Evolutionary conservation across 352 stramenopile genomes (phyloP).

Genomic region (Globisporangium nunn): DNA sequence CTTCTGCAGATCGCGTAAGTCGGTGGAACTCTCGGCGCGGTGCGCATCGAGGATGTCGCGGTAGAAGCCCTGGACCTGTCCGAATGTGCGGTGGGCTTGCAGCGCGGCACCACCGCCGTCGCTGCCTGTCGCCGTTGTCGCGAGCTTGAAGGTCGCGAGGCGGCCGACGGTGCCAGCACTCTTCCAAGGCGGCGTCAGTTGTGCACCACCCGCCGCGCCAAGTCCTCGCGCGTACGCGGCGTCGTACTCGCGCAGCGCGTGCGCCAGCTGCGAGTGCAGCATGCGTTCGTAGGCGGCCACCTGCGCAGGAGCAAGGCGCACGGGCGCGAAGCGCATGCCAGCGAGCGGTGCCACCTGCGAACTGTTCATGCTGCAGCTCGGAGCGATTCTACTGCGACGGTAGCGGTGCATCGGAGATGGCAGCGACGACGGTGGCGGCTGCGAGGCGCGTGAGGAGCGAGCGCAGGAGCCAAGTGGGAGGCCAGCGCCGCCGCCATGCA

Average conservation of each 20-base stretch:
- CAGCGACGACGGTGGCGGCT: too few relatives aligned
- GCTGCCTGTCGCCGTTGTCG: constrained; percentile 9
- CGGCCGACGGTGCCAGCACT: constrained; percentile 24
- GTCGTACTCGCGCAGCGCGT: constrained; percentile 27
- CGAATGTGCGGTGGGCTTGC: constrained; percentile 39
- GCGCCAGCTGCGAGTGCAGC: constrained; percentile 39
- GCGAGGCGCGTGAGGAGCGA: too few relatives aligned
- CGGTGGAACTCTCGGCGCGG: constrained; percentile 23
- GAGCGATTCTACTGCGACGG: background rate
- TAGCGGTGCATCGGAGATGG: too few relatives aligned
- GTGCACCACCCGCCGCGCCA: constrained; percentile 10
- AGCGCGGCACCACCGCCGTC: constrained; percentile 13
- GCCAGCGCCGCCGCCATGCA: too few relatives aligned
- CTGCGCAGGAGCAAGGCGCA: constrained; percentile 25
- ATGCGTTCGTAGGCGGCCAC: constrained; percentile 22
- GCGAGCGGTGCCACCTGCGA: constrained; percentile 8
- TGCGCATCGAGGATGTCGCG: constrained; percentile 37
- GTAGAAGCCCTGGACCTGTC: constrained; percentile 42
- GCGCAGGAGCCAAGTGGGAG: too few relatives aligned
- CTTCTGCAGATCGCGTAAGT: constrained; percentile 37
- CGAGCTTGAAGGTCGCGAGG: constrained; percentile 37
- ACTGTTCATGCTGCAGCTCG: background rate
- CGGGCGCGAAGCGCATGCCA: constrained; percentile 13
- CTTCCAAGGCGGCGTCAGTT: constrained; percentile 36
- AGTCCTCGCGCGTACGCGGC: constrained; percentile 14